Base-by-base conservation (phyloP, 768 basidiomycete genomes). In the Porphyrellus cyaneotinctus region DNA sequence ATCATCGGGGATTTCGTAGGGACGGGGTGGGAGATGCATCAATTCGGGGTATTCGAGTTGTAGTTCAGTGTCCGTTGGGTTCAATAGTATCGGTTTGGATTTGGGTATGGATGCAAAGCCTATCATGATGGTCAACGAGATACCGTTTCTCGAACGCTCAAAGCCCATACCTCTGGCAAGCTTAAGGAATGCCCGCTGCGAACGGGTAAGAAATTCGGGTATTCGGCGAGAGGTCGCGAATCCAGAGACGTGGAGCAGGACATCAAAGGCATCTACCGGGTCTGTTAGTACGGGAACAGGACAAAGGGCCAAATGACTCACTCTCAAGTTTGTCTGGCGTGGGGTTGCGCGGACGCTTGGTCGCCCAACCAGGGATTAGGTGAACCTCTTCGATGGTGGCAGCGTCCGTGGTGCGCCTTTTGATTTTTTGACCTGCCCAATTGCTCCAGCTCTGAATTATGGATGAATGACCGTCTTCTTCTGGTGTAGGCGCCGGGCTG, bases 331-430 rank as follows among this genome's bases (percentile, higher is more conserved):
- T 43, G 46, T 51, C 37, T 61, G 50, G 18, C 37, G 56, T 17
- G 20, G 56, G 58, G 42, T 52, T 60, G 15, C 57, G 67, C 62
- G 80, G 82, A 26, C 79, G 70, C 47, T 80, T 74, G 7, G 79
- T 77, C 3, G 89, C 91, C 88, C 89, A 93, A 2, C 91, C 88
- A 6, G 91, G 91, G 69, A 92, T 91, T 22, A 91, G 62, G 17
- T 76, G 73, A 4, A 87, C 61, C 36, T 74, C 73, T 58, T 87
- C 84, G 17, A 64, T 38, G 28, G 57, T 68, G n/a, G 59, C 49
- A 32, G 56, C 42, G 30, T 62, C 58, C 15, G 48, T 5, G 43
- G 65, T 58, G 46, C 63, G 63, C 13, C 67, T 67, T 44, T 64
- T 71, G 1, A 82, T 73, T 64, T 78, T 85, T 69, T 83, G 75